These are phyloP conservation scores for Plasmodium reichenowi DNA, from an alignment of 169 alveolate genomes.

Conservation along the genomic window DNA sequence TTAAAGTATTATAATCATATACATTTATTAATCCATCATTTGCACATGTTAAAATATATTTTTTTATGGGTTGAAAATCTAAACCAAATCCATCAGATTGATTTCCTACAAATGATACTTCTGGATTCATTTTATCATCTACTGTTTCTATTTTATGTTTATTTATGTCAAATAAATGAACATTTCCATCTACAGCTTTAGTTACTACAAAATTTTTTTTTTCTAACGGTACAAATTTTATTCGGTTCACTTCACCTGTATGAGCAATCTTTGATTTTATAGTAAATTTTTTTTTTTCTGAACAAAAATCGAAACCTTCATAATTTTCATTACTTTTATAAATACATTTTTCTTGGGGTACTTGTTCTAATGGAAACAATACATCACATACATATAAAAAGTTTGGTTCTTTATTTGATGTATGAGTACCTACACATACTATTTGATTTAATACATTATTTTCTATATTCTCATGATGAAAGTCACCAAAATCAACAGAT, in stretches of 20 bases:
- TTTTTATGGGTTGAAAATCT: slow-evolving; percentile 19
- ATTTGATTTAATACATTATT: slow-evolving; percentile 43
- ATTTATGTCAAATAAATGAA: slow-evolving; percentile 56
- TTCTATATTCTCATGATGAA: slow-evolving; percentile 20
- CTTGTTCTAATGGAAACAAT: slow-evolving; percentile 30
- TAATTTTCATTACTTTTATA: slow-evolving; percentile 44
- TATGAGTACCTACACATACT: slow-evolving; percentile 72
- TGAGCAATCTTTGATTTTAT: slow-evolving; percentile 48
- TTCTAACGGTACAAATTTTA: slow-evolving; percentile 39
- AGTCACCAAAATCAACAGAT: slow-evolving; percentile 62
- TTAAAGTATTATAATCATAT: slow-evolving; percentile 21
- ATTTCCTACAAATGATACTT: slow-evolving; percentile 49
- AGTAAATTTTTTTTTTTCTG: slow-evolving; percentile 58
- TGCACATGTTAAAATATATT: slow-evolving; percentile 41
- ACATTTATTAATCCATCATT: slow-evolving; percentile 45
- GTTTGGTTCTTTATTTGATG: slow-evolving; percentile 64
- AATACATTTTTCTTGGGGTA: slow-evolving; percentile 56
- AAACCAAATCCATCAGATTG: slow-evolving; percentile 55
- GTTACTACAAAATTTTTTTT: slow-evolving; percentile 49
- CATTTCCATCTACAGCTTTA: slow-evolving; percentile 49
- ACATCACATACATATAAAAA: slow-evolving; percentile 65
- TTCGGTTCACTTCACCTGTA: slow-evolving; percentile 67
- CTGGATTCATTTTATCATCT: slow-evolving; percentile 63
- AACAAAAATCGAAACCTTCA: slow-evolving; percentile 55
- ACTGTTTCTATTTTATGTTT: slow-evolving; percentile 48